Evolutionary conservation across 441 rosid species (phyloP).

Genomic region (Aquilaria agallochum): DNA sequence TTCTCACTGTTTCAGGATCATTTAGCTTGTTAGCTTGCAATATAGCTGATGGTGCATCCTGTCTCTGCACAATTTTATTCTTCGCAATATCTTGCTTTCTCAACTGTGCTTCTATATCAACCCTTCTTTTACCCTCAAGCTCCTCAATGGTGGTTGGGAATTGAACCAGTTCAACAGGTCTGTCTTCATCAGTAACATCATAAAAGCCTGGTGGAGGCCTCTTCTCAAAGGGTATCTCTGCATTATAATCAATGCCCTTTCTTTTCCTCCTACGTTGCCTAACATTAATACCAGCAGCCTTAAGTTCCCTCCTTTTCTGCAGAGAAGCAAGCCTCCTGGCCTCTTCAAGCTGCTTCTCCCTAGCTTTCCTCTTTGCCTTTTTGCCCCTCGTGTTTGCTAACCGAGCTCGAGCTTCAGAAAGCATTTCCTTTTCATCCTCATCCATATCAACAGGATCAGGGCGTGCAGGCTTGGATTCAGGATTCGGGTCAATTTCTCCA

Average conservation of each 20-base stretch:
- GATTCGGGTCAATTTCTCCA: slow-evolving; percentile 98
- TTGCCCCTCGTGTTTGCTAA: slow-evolving; percentile 95
- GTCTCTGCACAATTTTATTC: slow-evolving; percentile 91
- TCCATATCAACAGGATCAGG: slow-evolving; percentile 99
- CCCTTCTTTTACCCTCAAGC: slow-evolving; percentile 92
- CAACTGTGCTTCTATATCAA: slow-evolving; percentile 81
- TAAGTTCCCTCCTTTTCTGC: slow-evolving; percentile 94
- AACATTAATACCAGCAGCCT: slow-evolving; percentile 94
- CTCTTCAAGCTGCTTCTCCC: slow-evolving; percentile 99
- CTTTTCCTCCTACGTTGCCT: slow-evolving; percentile 82
- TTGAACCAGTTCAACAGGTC: slow-evolving; percentile 66
- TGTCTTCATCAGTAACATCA: slow-evolving; percentile 91
- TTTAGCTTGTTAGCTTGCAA: slow-evolving; percentile 95
- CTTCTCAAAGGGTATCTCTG: slow-evolving; percentile 97
- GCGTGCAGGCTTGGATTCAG: slow-evolving; percentile 97
- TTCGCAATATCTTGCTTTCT: slow-evolving; percentile 85
- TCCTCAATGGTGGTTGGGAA: slow-evolving; percentile 96
- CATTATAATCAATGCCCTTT: slow-evolving; percentile 93
- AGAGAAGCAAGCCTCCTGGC: slow-evolving; percentile 98
- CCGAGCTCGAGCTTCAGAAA: slow-evolving; percentile 97
- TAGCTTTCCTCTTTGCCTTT: slow-evolving; percentile 95
- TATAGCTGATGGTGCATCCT: slow-evolving; percentile 93
- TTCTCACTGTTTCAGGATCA: slow-evolving; percentile 95
- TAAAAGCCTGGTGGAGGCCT: slow-evolving; percentile 93
- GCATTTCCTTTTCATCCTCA: slow-evolving; percentile 99